Evolutionary conservation across 2,329 filamentous ascomycete genomes (phyloP).

Genomic region (Sclerotinia trifoliorum): DNA sequence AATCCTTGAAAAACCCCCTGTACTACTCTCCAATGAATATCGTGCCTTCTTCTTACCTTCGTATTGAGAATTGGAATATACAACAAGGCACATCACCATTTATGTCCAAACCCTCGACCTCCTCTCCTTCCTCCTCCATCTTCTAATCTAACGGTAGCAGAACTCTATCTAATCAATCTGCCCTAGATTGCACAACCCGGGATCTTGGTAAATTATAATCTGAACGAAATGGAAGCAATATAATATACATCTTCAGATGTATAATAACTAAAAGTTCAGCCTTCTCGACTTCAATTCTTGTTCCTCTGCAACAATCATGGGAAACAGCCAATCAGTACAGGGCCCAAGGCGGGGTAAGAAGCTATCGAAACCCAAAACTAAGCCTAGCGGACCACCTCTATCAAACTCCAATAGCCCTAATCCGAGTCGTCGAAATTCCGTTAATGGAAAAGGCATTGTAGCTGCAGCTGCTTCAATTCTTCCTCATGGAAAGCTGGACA

Average conservation of each 20-base stretch:
- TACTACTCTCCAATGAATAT: conserved; percentile 8
- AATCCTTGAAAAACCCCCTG: conserved; percentile 7
- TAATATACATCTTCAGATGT: conserved; percentile 19
- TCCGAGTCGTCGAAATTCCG: conserved; percentile 33
- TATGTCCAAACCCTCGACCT: conserved; percentile 6
- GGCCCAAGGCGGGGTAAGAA: conserved; percentile 29
- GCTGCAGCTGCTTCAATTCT: background rate
- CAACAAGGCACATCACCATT: conserved; percentile 15
- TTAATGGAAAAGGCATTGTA: conserved; percentile 22
- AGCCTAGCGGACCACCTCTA: conserved; percentile 28
- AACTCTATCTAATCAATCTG: background rate
- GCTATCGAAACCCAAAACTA: conserved; percentile 40
- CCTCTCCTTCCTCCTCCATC: conserved; percentile 9
- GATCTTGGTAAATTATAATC: conserved; percentile 10
- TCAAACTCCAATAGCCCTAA: conserved; percentile 27
- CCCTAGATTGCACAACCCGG: conserved; percentile 1
- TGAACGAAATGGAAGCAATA: conserved; percentile 23
- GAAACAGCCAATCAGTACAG: conserved; percentile 35
- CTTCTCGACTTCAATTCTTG: conserved; percentile 18
- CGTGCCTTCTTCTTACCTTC: conserved; percentile 13
- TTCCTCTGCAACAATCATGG: conserved; percentile 30
- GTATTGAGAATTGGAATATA: conserved; percentile 16
- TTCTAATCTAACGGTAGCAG: background rate
- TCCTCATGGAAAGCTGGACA: conserved; percentile 8
- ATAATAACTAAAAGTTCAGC: conserved; percentile 10